Evolutionary conservation across 768 basidiomycete species (phyloP).

Genomic region (Pluteus cervinus): DNA sequence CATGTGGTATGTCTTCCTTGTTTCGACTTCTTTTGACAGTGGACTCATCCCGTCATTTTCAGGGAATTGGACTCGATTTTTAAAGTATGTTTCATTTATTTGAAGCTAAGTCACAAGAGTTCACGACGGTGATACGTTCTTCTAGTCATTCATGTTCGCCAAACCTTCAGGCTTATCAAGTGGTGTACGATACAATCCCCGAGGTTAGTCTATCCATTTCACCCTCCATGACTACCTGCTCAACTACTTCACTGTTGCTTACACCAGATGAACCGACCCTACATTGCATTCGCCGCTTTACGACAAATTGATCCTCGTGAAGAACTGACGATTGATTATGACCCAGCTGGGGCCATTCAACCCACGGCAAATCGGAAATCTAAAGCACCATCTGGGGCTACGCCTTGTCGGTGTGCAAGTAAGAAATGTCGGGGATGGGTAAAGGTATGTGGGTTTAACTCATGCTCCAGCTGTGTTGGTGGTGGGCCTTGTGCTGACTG

Average conservation of each 20-base stretch:
- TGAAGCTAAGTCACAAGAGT: not conserved
- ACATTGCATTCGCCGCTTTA: slow-evolving; percentile 52
- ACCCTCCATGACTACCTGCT: not conserved
- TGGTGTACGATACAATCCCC: slow-evolving; percentile 56
- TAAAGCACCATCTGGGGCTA: no score
- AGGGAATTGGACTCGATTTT: slow-evolving; percentile 77
- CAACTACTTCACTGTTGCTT: not conserved
- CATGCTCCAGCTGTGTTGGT: no score
- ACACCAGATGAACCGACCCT: slow-evolving; percentile 52
- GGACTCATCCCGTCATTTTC: slow-evolving; percentile 1
- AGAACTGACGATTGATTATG: slow-evolving; percentile 64
- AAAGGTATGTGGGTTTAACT: no score
- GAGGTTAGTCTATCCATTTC: slow-evolving; percentile 28
- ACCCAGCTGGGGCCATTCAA: slow-evolving; percentile 32
- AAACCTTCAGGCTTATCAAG: slow-evolving; percentile 50
- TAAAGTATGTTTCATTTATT: slow-evolving; percentile 44
- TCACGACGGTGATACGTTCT: slow-evolving; percentile 3
- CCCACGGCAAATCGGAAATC: no score
- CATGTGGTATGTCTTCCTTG: slow-evolving; percentile 34
- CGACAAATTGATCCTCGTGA: slow-evolving; percentile 39
- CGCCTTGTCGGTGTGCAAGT: no score
- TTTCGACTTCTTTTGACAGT: slow-evolving; percentile 1
- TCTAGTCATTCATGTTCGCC: slow-evolving; percentile 66
- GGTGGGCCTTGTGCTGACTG: no score
- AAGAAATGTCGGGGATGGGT: no score